Percentiles rank a stretch among this genome's conserved stretches.
Evolutionary conservation across 169 alveolate genomes (phyloP).

Genomic region (Perkinsus marinus): DNA sequence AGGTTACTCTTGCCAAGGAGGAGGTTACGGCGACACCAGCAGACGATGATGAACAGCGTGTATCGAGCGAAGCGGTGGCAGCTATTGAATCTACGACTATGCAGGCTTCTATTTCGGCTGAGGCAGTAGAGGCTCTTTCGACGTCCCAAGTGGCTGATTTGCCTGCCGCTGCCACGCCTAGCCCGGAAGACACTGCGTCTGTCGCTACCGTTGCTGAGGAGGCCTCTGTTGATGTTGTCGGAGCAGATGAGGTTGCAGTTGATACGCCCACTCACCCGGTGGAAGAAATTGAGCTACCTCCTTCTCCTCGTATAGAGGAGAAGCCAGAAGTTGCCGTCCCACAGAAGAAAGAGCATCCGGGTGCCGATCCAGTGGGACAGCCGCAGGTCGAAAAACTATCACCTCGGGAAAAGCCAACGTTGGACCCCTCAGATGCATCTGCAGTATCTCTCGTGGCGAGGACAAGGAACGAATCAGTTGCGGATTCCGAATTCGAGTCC

Average conservation of each 20-base stretch:
- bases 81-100: neutral
- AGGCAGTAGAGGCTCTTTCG: no score
- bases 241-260: neutral
- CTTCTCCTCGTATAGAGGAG: neutral
- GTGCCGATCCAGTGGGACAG: neutral
- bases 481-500: neutral
- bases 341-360: neutral
- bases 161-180: neutral
- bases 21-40: neutral
- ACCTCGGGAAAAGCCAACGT: neutral
- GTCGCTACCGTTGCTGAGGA: neutral
- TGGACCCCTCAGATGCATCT: neutral
- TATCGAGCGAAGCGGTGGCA: neutral
- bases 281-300: neutral
- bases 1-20: neutral
- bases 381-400: neutral
- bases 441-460: neutral
- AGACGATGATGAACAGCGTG: neutral
- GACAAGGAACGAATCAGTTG: neutral
- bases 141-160: no score
- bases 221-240: neutral
- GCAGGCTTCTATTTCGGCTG: neutral
- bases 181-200: neutral
- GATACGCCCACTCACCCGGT: neutral
- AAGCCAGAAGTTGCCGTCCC: neutral